Conservation (phyloP, 1,284 basidiomycete genomes). For the Puccinia triticina region DNA sequence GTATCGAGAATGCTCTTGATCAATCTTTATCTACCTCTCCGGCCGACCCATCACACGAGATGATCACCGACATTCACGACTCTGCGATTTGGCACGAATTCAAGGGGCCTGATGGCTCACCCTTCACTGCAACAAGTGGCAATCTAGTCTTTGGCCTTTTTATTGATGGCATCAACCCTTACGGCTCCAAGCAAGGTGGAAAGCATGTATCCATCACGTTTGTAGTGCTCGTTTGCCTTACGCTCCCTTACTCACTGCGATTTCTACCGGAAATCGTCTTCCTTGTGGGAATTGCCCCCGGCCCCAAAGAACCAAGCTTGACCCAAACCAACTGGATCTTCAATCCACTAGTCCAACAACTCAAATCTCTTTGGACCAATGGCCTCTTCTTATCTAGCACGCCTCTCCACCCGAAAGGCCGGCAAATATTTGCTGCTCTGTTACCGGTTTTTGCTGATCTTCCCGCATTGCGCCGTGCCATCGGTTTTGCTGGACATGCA, state of each 20-base stretch:
- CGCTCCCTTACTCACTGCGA: constrained; percentile 57
- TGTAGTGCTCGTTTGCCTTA: constrained; percentile 15
- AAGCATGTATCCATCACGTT: constrained; percentile 35
- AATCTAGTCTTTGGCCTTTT: constrained; percentile 41
- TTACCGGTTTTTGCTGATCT: constrained; percentile 41
- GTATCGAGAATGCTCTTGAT: constrained; percentile 32
- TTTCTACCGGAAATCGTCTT: constrained; percentile 61
- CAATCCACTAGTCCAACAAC: constrained; percentile 57
- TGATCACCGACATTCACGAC: constrained; percentile 22
- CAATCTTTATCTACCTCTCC: background rate
- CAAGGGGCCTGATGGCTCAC: background rate
- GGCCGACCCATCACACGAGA: background rate
- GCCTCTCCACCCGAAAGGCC: background rate
- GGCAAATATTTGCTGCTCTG: constrained; percentile 9
- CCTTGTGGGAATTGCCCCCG: constrained; percentile 61
- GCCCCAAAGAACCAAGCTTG: constrained; percentile 53
- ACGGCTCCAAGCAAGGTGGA: constrained; percentile 7
- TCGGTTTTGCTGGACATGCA: constrained; percentile 38
- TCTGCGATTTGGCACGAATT: constrained; percentile 22
- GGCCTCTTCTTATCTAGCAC: constrained; percentile 55
- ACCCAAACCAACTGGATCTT: constrained; percentile 59
- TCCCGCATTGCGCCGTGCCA: constrained; percentile 46
- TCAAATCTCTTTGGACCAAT: constrained; percentile 57
- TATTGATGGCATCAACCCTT: constrained; percentile 38
- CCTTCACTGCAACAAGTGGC: background rate